These are phyloP conservation scores for Rhytidhysteron rufulum DNA, from an alignment of 2,329 filamentous ascomycete genomes.

Conservation along the genomic window DNA sequence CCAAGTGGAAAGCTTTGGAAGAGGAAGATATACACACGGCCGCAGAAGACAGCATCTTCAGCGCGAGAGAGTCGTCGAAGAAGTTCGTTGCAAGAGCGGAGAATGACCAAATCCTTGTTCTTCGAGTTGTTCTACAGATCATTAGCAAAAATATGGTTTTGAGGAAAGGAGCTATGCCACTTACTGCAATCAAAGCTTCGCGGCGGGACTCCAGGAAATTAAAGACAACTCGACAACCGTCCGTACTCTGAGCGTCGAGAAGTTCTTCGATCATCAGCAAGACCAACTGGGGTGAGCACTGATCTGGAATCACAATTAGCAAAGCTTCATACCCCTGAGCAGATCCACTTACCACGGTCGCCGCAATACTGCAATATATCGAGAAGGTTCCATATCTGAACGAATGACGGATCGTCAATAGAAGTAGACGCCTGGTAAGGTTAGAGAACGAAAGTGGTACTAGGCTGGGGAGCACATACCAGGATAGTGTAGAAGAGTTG, in stretches of 20 bases:
- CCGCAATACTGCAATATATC: constrained; percentile 88
- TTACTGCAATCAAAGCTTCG: constrained; percentile 77
- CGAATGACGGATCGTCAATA: constrained; percentile 75
- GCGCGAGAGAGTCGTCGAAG: constrained; percentile 90
- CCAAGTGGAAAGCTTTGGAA: constrained; percentile 97
- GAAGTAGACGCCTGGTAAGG: constrained; percentile 61
- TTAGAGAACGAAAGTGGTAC: constrained; percentile 2
- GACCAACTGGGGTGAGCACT: constrained; percentile 73
- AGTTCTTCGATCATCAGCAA: constrained; percentile 94
- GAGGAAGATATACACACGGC: constrained; percentile 95
- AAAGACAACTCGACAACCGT: constrained; percentile 86
- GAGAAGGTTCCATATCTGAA: constrained; percentile 86
- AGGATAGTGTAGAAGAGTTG: constrained; percentile 75
- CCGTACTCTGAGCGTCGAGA: constrained; percentile 90
- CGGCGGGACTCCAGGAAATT: constrained; percentile 92
- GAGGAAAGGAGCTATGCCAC: constrained; percentile 8
- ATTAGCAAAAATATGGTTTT: constrained; percentile 16
- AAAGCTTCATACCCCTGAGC: background rate
- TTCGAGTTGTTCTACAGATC: constrained; percentile 27
- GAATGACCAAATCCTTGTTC: constrained; percentile 80
- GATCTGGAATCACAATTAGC: constrained; percentile 20
- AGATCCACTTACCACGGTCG: constrained; percentile 64
- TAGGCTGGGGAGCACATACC: constrained; percentile 50
- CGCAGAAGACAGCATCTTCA: constrained; percentile 95
- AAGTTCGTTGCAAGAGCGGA: constrained; percentile 93